Evolutionary conservation across 805 yeast species (phyloP).

Genomic region (Saccharomyces eubayanus): DNA sequence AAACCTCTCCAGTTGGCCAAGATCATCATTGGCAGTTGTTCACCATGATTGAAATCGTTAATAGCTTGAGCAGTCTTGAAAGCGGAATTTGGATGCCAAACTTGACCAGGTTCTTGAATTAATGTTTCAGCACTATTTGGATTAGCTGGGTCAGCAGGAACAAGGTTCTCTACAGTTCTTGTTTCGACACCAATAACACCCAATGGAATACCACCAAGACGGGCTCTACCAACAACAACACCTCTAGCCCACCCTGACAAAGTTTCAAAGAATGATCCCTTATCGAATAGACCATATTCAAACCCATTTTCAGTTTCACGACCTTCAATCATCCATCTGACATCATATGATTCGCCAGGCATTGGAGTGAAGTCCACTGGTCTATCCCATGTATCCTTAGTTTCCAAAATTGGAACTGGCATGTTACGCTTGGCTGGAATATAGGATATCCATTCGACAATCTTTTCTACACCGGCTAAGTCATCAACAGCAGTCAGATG

Average conservation of each 20-base stretch:
- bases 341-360: slow-evolving; percentile 71
- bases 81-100: slow-evolving; percentile 99
- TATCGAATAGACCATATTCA: slow-evolving; percentile 86
- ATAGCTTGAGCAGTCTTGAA: slow-evolving; percentile 99
- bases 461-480: slow-evolving; percentile 89
- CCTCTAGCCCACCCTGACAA: slow-evolving; percentile 98
- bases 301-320: slow-evolving; percentile 60
- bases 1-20: slow-evolving; percentile 99
- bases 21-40: slow-evolving; percentile 93
- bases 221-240: slow-evolving; percentile 97
- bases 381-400: slow-evolving; percentile 89
- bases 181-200: slow-evolving; percentile 98
- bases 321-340: slow-evolving; percentile 91
- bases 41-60: slow-evolving; percentile 95
- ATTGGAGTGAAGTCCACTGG: slow-evolving; percentile 74
- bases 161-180: slow-evolving; percentile 75
- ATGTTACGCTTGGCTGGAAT: slow-evolving; percentile 83
- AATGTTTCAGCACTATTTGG: slow-evolving; percentile 84
- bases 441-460: slow-evolving; percentile 91
- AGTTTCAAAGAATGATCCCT: slow-evolving; percentile 89
- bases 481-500: slow-evolving; percentile 96
- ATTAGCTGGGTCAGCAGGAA: slow-evolving; percentile 98
- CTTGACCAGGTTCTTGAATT: slow-evolving; percentile 96
- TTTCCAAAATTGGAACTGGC: slow-evolving; percentile 84
- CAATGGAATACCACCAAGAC: slow-evolving; percentile 96